Evolutionary conservation across 192 early-diverging fungal genomes (phyloP).

Genomic region (Geosiphon pyriformis): DNA sequence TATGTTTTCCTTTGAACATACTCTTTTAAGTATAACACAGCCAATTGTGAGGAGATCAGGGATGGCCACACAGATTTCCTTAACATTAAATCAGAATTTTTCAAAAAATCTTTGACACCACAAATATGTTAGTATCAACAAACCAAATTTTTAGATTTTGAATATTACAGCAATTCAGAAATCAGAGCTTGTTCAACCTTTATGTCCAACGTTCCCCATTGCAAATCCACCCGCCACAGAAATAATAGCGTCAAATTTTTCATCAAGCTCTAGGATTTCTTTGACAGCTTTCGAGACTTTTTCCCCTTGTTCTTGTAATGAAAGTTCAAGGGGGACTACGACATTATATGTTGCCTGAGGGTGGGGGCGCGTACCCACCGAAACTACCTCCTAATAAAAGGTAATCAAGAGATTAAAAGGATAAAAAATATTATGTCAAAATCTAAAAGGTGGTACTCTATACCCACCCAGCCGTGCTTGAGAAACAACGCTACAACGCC

Average conservation of each 20-base stretch:
- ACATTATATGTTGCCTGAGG: constrained; percentile 70
- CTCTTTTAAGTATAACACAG: constrained; percentile 65
- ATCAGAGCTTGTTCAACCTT: constrained; percentile 38
- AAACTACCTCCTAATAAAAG: constrained; percentile 58
- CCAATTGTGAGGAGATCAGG: constrained; percentile 76
- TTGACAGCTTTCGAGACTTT: constrained; percentile 44
- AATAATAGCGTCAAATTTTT: constrained; percentile 75
- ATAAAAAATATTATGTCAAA: not conserved
- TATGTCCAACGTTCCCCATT: constrained; percentile 75
- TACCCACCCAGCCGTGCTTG: constrained; percentile 52
- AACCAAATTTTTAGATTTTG: constrained; percentile 7
- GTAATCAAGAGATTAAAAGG: not conserved
- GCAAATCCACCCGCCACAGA: constrained; percentile 97
- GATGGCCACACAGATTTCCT: constrained; percentile 80
- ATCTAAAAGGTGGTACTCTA: not conserved
- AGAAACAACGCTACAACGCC: constrained; percentile 67
- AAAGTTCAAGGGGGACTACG: constrained; percentile 40
- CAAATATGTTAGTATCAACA: not conserved
- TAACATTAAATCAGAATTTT: constrained; percentile 68
- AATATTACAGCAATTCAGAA: constrained; percentile 18
- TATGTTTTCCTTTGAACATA: constrained; percentile 33
- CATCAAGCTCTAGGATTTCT: constrained; percentile 25
- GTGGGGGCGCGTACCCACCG: constrained; percentile 71
- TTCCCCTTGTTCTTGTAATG: constrained; percentile 56
- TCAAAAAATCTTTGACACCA: constrained; percentile 49